These are phyloP conservation scores for Wickerhamomyces ciferrii DNA, from an alignment of 805 yeast genomes.

Conservation along the genomic window DNA sequence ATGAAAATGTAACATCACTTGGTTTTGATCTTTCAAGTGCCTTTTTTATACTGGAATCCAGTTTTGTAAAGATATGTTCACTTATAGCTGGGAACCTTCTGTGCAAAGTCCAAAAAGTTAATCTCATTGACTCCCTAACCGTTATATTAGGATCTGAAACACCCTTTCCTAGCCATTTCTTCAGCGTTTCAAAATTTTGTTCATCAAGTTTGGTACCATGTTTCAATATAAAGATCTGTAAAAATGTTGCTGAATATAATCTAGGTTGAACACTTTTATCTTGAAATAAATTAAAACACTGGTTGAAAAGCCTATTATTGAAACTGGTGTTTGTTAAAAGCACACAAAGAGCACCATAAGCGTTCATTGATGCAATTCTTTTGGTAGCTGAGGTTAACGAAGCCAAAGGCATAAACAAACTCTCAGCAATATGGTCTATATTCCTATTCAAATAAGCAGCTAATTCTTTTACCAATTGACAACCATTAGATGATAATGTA, in stretches of 20 bases:
- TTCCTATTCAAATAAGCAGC: constrained; percentile 19
- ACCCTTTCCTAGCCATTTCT: constrained; percentile 50
- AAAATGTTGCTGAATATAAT: constrained; percentile 63
- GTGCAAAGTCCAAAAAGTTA: constrained; percentile 66
- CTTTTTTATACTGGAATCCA: constrained; percentile 36
- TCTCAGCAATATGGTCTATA: constrained; percentile 28
- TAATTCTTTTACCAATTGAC: constrained; percentile 71
- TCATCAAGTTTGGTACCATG: constrained; percentile 33
- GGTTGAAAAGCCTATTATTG: constrained; percentile 44
- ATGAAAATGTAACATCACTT: constrained; percentile 18
- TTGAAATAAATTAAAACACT: constrained; percentile 42
- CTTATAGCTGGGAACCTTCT: constrained; percentile 49
- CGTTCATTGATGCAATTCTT: constrained; percentile 28
- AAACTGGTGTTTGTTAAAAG: constrained; percentile 52
- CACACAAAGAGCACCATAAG: constrained; percentile 36
- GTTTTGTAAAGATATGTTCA: constrained; percentile 21
- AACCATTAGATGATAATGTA: constrained; percentile 69
- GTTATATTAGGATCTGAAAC: constrained; percentile 75
- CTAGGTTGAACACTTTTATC: constrained; percentile 76
- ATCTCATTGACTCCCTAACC: constrained; percentile 72
- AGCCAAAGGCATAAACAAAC: constrained; percentile 26
- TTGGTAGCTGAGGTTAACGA: constrained; percentile 32
- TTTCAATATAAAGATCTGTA: constrained; percentile 54
- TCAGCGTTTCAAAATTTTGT: constrained; percentile 35
- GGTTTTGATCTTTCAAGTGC: constrained; percentile 63